phyloP scores from a whole-genome alignment of 148 eudicot genomes.

The Vaccinium darrowii region DNA sequence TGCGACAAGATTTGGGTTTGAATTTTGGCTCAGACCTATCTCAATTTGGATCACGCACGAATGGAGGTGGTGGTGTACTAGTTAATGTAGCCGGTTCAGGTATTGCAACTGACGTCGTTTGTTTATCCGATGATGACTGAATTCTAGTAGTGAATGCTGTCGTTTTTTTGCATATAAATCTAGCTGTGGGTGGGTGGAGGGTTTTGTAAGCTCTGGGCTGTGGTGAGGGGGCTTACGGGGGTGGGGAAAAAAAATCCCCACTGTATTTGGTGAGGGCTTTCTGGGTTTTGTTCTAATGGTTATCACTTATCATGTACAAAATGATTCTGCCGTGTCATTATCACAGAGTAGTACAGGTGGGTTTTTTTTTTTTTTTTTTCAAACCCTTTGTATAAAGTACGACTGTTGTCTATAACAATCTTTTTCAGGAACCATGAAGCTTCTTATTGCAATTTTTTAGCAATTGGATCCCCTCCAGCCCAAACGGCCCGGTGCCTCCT shows the following conservation, averaged over 20 bases:
- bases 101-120: slow-evolving; percentile 38
- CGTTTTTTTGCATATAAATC: neutral
- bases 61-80: slow-evolving; percentile 20
- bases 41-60: slow-evolving; percentile 21
- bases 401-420: neutral
- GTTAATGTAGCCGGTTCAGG: slow-evolving; percentile 17
- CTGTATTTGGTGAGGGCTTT: neutral
- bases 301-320: neutral
- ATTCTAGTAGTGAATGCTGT: neutral
- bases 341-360: neutral
- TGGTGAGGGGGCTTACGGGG: neutral
- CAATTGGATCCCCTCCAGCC: too few species aligned
- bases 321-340: neutral
- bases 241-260: neutral
- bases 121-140: slow-evolving; percentile 66
- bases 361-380: neutral
- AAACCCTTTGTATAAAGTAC: neutral
- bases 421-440: neutral
- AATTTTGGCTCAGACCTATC: slow-evolving; percentile 24
- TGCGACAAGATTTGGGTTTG: slow-evolving; percentile 16
- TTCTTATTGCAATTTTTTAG: neutral
- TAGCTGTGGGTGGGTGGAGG: neutral
- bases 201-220: neutral
- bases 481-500: too few species aligned
- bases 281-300: neutral